A percentile compares a stretch with the other conserved stretches of the same genome.
Evolutionary conservation across 257 asterid genomes (phyloP).

Genomic region (Solanum virginianum): DNA sequence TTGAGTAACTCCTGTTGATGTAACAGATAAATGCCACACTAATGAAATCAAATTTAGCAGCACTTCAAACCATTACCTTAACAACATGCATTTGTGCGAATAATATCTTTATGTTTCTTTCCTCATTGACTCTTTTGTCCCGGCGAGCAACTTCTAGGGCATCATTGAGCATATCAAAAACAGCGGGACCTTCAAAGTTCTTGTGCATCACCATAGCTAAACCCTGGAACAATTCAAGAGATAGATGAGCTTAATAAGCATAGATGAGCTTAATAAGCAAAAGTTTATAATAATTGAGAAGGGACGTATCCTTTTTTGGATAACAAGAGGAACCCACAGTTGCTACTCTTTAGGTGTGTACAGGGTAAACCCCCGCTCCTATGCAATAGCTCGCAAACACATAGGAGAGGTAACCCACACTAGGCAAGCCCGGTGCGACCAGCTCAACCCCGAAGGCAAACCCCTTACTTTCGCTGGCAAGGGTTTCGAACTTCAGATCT

Average conservation of each 20-base stretch:
- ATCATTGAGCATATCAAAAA: conserved; percentile 65
- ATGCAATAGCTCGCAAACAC: too few relatives aligned
- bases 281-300: neutral
- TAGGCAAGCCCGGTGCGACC: too few relatives aligned
- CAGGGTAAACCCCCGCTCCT: too few relatives aligned
- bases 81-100: conserved; percentile 80
- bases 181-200: conserved; percentile 71
- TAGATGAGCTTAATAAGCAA: neutral
- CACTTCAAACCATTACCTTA: conserved; percentile 27
- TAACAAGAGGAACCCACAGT: too few relatives aligned
- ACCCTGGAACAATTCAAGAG: conserved; percentile 32
- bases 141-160: conserved; percentile 55
- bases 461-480: too few relatives aligned
- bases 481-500: too few relatives aligned
- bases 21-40: neutral
- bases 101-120: conserved; percentile 67
- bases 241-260: neutral
- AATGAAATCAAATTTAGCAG: neutral
- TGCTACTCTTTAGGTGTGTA: too few relatives aligned
- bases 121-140: conserved; percentile 53
- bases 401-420: too few relatives aligned
- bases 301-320: neutral
- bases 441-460: too few relatives aligned
- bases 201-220: conserved; percentile 94
- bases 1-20: neutral